Base-by-base conservation (phyloP, 352 stramenopile species). In the Elongisporangium undulatum region DNA sequence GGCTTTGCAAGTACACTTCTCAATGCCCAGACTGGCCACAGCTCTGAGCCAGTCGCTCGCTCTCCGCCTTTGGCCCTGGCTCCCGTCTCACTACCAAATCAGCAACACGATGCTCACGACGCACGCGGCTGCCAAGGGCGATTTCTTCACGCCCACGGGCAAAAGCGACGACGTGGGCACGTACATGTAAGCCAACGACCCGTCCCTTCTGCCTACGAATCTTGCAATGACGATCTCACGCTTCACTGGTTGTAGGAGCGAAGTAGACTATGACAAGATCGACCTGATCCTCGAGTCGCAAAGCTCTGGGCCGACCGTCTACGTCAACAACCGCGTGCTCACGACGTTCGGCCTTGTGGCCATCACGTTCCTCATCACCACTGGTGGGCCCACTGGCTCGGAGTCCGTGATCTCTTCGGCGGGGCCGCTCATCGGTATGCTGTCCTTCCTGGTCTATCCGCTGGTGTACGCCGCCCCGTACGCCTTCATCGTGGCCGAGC, bases 401-500 rank as follows among this genome's bases (percentile, higher is more conserved):
- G 69, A 80, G 52, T 19, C 24, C 10, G 58, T 74, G 19, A 60
- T 77, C 54, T 74, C 71, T 0, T 58, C 74, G 0, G 61, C 58
- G 6, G 71, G 74, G 13, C 71, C 71, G 12, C 80, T 93, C 29
- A 56, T 90, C 56, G 78, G 90, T 15, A 68, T 98, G n/a, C 52
- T 96, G 0, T 85, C 84, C 6, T 88, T 96, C 58, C 8, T 90
- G 4, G 17, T 98, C 13, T 82, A 97, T 48, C 85, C 90, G 4
- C 67, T 97, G 0, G 51, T 97, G 9, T 97, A 92, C 78, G 85
- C 75, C 1, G 58, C 97, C 21, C 91, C 91, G 8, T 94, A 97
- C 66, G 88, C 88, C 7, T 77, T 94, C 48, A 90, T 98, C 22
- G 97, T 95, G 7, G 89, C 92, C 12, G 91, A 98, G 71, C 71